Conservation (phyloP, 257 asterid genomes). For the Solanum boliviense region DNA sequence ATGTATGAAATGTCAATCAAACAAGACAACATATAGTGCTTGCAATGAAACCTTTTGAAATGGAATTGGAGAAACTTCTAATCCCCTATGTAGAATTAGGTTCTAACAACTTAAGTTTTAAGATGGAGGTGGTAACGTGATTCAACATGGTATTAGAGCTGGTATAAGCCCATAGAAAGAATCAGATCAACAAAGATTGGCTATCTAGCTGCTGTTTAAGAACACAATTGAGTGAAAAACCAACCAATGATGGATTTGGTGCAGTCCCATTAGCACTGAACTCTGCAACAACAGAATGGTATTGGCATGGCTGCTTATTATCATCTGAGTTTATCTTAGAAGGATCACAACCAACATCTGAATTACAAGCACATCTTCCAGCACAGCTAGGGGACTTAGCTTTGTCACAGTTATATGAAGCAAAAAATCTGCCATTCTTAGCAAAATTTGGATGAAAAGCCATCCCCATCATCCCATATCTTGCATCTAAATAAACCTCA, state of each 20-base stretch:
- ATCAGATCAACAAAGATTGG: neutral
- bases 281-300: conserved; percentile 63
- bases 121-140: neutral
- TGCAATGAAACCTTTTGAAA: neutral
- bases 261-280: conserved; percentile 70
- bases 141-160: neutral
- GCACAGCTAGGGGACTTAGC: conserved; percentile 51
- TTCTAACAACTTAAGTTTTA: neutral
- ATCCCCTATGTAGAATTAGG: neutral
- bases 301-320: conserved; percentile 47
- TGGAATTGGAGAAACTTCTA: neutral
- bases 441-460: conserved; percentile 79
- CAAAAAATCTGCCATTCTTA: conserved; percentile 76
- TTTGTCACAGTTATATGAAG: conserved; percentile 77
- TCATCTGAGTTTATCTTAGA: conserved; percentile 43
- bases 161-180: neutral
- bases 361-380: conserved; percentile 83
- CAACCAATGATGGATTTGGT: conserved; percentile 58
- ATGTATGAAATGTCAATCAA: neutral
- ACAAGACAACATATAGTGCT: neutral
- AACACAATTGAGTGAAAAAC: neutral
- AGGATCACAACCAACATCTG: conserved; percentile 84
- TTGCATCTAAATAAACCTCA: conserved; percentile 52
- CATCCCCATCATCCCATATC: conserved; percentile 89
- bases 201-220: neutral